Evolutionary conservation across 805 yeast genomes (phyloP).

Genomic region (Zygoascus tannicola): DNA sequence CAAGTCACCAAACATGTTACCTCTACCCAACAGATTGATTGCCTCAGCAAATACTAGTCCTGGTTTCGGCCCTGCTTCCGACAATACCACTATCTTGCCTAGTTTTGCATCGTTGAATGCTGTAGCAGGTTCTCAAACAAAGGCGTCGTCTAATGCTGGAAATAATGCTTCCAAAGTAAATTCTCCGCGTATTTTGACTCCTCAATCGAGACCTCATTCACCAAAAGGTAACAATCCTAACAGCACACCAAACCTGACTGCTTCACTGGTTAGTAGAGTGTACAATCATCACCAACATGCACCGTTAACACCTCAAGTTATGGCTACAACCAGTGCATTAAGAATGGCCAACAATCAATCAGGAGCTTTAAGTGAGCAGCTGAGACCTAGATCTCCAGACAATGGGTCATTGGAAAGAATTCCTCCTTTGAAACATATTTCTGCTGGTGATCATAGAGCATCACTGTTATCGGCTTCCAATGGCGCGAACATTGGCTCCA

Average conservation of each 20-base stretch:
- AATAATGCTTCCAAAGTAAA: background rate
- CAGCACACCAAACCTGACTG: background rate
- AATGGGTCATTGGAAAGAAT: conserved; percentile 8
- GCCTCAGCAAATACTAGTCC: background rate
- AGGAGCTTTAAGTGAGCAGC: conserved; percentile 15
- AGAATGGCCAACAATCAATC: background rate
- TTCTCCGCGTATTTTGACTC: conserved; percentile 16
- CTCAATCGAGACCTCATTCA: conserved; percentile 19
- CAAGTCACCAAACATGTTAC: background rate
- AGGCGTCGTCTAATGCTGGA: background rate
- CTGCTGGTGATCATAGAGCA: background rate
- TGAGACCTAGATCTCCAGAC: conserved; percentile 15
- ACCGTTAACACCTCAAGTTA: background rate
- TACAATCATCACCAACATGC: conserved; percentile 1
- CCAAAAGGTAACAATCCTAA: conserved; percentile 8
- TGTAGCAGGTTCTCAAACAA: background rate
- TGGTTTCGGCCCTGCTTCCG: conserved; percentile 1
- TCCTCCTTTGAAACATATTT: conserved; percentile 10
- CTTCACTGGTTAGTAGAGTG: background rate
- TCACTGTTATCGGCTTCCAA: background rate
- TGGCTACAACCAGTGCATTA: conserved; percentile 1
- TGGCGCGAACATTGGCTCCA: background rate
- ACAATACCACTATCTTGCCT: background rate
- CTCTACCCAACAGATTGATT: conserved; percentile 2
- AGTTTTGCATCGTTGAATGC: conserved; percentile 6